Evolutionary conservation across 768 basidiomycete genomes (phyloP), one percentile per base, ranked within the genome.

Genomic region (Leccinum incarnatum): DNA sequence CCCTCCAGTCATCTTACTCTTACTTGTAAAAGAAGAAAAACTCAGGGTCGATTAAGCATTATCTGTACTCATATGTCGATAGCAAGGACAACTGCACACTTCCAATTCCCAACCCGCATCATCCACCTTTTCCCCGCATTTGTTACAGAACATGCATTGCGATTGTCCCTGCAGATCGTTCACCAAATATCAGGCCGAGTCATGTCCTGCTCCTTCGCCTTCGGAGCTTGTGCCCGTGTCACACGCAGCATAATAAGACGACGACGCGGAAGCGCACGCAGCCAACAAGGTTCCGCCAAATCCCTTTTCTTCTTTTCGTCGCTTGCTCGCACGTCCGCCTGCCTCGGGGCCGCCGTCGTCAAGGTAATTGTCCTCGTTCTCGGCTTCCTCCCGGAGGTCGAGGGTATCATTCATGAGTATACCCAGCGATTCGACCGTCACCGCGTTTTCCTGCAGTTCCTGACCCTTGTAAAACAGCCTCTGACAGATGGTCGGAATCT

Each of bases 401-500:
- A 93, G 67, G 2, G 82, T 73, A 62, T 88, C 89, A 62, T 87
- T 82, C 45, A 81, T 80, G 15, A 89, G 74, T 32, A 83, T 78
- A 27, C 78, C 83, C 30, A 89, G 75, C 0, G 84, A 83, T 6
- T 76, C 81, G 56, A 81, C 74, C 1, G 77, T 79, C 29, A 71
- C 69, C 25, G 77, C 58, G 66, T 83, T 90, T 69, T 90, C 86
- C 3, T 81, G 75, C 2, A 94, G 78, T 72, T 92, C 91, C 37
- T 74, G 71, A 1, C 79, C 82, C 40, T 79, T 76, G 67, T 85
- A 79, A 66, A 83, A 88, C 25, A 94, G 72, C 51, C 86, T 81
- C 68, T 93, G 92, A 59, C 81, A 87, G 56, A 93, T 89, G 10
- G 87, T 87, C 36, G 91, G 87, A 57, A 93, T 85, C 40, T 77